A percentile compares a stretch with the other conserved stretches of the same genome.
Evolutionary conservation across 1,284 basidiomycete species (phyloP).

Genomic region (Ustilago bromivora): DNA sequence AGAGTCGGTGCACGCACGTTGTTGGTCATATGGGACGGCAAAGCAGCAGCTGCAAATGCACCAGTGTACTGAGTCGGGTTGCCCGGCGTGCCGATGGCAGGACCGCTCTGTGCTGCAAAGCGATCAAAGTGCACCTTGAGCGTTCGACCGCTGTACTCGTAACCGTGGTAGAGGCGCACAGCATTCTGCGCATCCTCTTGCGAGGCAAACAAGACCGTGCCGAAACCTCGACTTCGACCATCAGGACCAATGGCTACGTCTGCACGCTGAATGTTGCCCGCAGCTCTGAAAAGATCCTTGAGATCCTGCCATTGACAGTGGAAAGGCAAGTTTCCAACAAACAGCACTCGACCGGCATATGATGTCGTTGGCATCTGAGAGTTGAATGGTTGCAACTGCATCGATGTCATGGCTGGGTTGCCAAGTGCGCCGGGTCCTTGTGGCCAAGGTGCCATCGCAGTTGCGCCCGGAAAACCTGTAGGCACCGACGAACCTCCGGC

Average conservation of each 20-base stretch:
- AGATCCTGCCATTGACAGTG: conserved; percentile 69
- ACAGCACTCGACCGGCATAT: conserved; percentile 66
- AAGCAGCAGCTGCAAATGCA: conserved; percentile 62
- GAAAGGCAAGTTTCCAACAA: conserved; percentile 68
- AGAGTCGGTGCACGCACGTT: conserved; percentile 25
- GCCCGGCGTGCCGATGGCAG: conserved; percentile 52
- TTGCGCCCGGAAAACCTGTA: conserved; percentile 49
- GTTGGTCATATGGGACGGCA: conserved; percentile 57
- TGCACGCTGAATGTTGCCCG: conserved; percentile 85
- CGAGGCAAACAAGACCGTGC: conserved; percentile 89
- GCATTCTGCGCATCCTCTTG: conserved; percentile 91
- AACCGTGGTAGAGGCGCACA: conserved; percentile 74
- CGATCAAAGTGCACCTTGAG: conserved; percentile 87
- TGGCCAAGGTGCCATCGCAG: conserved; percentile 49
- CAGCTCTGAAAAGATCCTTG: conserved; percentile 66
- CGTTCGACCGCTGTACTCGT: conserved; percentile 84
- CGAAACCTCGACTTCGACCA: conserved; percentile 90
- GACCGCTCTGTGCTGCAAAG: conserved; percentile 53
- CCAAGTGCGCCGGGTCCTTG: conserved; percentile 36
- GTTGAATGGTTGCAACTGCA: conserved; percentile 48
- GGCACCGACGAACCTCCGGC: conserved; percentile 46
- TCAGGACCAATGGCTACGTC: conserved; percentile 92
- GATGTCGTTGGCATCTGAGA: conserved; percentile 51
- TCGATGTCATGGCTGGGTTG: conserved; percentile 19
- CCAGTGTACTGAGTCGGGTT: conserved; percentile 68